A percentile compares a stretch with the other conserved stretches of the same genome.
Evolutionary conservation across 768 basidiomycete species (phyloP).

Genomic region (Hydnomerulius pinastri): DNA sequence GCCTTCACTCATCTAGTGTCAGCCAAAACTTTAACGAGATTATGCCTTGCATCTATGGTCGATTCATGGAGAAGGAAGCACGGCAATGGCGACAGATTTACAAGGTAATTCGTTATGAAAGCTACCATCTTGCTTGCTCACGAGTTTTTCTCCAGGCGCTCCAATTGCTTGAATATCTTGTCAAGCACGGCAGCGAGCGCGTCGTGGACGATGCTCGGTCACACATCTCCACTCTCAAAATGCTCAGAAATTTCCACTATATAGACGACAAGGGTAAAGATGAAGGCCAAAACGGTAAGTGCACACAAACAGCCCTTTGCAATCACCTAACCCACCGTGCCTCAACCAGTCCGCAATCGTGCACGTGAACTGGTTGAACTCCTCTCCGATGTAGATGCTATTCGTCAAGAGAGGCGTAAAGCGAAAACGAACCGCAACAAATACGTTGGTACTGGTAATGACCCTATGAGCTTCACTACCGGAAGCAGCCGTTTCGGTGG

Average conservation of each 20-base stretch:
- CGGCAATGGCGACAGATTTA: slow-evolving; percentile 99
- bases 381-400: slow-evolving; percentile 86
- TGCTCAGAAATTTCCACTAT: slow-evolving; percentile 97
- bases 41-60: slow-evolving; percentile 94
- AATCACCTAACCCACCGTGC: neutral
- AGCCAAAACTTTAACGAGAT: slow-evolving; percentile 99
- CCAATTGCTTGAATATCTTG: slow-evolving; percentile 91
- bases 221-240: slow-evolving; percentile 94
- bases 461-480: slow-evolving; percentile 65
- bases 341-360: slow-evolving; percentile 82
- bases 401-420: slow-evolving; percentile 86
- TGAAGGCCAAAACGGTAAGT: slow-evolving; percentile 92
- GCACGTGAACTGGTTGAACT: slow-evolving; percentile 92
- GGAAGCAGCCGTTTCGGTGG: slow-evolving; percentile 66
- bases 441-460: slow-evolving; percentile 86
- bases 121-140: slow-evolving; percentile 1
- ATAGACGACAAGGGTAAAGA: slow-evolving; percentile 99
- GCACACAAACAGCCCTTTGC: neutral
- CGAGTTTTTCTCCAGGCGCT: slow-evolving; percentile 58
- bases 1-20: slow-evolving; percentile 16
- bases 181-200: slow-evolving; percentile 96
- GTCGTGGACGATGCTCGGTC: slow-evolving; percentile 97
- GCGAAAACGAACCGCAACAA: slow-evolving; percentile 91
- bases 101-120: slow-evolving; percentile 57
- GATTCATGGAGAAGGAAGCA: slow-evolving; percentile 99